Evolutionary conservation across 1,284 basidiomycete genomes (phyloP).

Genomic region (Rhodotorula mucilaginosa): DNA sequence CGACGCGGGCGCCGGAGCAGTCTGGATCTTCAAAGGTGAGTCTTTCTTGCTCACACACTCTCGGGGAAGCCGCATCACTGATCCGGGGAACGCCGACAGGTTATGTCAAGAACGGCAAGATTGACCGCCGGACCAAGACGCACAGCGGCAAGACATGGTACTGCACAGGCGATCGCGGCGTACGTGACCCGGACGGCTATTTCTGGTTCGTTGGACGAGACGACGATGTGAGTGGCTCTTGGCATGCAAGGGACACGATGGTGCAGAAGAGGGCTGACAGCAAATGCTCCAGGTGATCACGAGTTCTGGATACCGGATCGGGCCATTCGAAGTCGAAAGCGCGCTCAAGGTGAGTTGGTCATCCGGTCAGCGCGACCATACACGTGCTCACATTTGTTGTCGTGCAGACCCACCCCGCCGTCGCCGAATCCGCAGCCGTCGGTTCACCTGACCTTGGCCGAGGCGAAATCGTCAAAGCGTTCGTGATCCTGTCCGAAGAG

Average conservation of each 20-base stretch:
- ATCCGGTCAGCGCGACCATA: neutral
- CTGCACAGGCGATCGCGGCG: constrained; percentile 33
- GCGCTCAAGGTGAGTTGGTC: constrained; percentile 26
- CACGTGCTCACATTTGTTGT: neutral
- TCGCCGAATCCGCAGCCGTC: constrained; percentile 38
- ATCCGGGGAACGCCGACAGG: constrained; percentile 5
- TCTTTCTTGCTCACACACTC: neutral
- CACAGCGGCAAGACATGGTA: constrained; percentile 37
- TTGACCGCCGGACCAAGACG: constrained; percentile 28
- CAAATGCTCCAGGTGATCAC: constrained; percentile 28
- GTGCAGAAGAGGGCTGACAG: too few species aligned
- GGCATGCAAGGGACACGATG: too few species aligned
- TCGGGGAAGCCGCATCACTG: too few species aligned
- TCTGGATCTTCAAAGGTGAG: constrained; percentile 40
- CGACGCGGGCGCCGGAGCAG: constrained; percentile 25
- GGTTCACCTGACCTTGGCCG: constrained; percentile 31
- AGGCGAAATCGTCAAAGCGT: constrained; percentile 39
- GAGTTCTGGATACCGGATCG: constrained; percentile 30
- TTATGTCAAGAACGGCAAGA: constrained; percentile 39
- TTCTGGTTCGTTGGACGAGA: constrained; percentile 36
- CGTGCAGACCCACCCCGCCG: constrained; percentile 34
- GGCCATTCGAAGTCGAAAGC: constrained; percentile 39
- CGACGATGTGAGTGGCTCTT: constrained; percentile 25
- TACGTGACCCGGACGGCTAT: constrained; percentile 32
- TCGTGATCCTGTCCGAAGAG: constrained; percentile 28